These are phyloP conservation scores for Protomyces pachydermus DNA, from an alignment of 1,139 yeast species.

Conservation along the genomic window DNA sequence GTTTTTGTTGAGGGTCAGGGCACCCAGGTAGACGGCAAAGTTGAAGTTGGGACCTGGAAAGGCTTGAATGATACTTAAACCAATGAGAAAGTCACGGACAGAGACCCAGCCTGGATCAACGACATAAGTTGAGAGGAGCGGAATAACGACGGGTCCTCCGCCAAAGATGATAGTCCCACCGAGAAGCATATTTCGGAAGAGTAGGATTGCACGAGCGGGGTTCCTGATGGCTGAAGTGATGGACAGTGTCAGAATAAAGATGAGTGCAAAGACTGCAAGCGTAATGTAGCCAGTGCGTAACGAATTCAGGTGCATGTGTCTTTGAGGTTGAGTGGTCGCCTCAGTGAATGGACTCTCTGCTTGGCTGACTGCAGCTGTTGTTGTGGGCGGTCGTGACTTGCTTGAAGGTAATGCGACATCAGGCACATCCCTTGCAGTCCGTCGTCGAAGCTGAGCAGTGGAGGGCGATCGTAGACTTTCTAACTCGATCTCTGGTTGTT, in stretches of 20 bases:
- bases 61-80: constrained; percentile 30
- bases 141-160: constrained; percentile 31
- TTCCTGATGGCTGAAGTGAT: constrained; percentile 10
- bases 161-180: constrained; percentile 32
- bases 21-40: constrained; percentile 31
- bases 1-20: constrained; percentile 20
- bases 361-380: background rate
- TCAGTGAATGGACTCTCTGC: background rate
- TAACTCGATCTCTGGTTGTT: background rate
- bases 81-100: constrained; percentile 29
- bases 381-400: background rate
- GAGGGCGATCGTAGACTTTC: background rate
- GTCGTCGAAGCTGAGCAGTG: background rate
- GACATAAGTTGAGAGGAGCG: constrained; percentile 29
- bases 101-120: constrained; percentile 31
- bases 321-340: background rate
- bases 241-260: constrained; percentile 23
- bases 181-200: constrained; percentile 28
- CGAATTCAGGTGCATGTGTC: background rate
- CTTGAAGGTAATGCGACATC: background rate
- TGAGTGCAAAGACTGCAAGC: constrained; percentile 18
- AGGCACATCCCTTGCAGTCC: background rate
- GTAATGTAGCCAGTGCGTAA: constrained; percentile 17
- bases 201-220: constrained; percentile 21
- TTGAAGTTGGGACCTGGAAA: constrained; percentile 32